Conservation (phyloP, 1,139 yeast species). For the Hansenula anomala region DNA sequence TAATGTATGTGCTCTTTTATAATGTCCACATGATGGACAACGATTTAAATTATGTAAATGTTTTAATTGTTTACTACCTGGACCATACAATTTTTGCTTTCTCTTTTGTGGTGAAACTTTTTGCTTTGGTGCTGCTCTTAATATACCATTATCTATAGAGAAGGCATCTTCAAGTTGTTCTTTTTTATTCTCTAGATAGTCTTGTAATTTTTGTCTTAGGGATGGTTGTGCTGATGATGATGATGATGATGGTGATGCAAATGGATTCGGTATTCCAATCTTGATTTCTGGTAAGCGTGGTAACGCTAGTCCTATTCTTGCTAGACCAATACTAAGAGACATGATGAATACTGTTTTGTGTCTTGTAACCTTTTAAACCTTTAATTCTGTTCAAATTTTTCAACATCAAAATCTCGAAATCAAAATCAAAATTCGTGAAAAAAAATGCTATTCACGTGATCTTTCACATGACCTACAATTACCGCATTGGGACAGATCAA, state of each 20-base stretch:
- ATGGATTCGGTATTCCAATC: slow-evolving; percentile 20
- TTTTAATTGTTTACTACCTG: slow-evolving; percentile 78
- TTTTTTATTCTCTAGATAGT: slow-evolving; percentile 16
- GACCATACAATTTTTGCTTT: slow-evolving; percentile 76
- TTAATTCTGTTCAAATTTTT: background rate
- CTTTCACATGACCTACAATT: background rate
- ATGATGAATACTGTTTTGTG: background rate
- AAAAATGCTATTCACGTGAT: background rate
- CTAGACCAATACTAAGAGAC: slow-evolving; percentile 1
- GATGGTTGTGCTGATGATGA: slow-evolving; percentile 4
- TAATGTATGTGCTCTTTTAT: slow-evolving; percentile 81
- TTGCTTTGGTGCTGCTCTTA: slow-evolving; percentile 90
- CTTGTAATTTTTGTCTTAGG: slow-evolving; percentile 20
- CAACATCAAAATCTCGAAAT: background rate
- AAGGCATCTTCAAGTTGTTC: slow-evolving; percentile 23
- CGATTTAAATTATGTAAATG: slow-evolving; percentile 73
- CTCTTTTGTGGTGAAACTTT: slow-evolving; percentile 83
- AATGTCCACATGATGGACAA: slow-evolving; percentile 95
- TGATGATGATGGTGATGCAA: slow-evolving; percentile 5
- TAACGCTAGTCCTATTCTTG: slow-evolving; percentile 2
- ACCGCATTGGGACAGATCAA: background rate
- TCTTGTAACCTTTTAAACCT: background rate
- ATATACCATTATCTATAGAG: slow-evolving; percentile 54
- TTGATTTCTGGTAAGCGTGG: slow-evolving; percentile 21
- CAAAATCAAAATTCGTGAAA: background rate